Evolutionary conservation across 2,329 filamentous ascomycete species (phyloP), one percentile per base, ranked within the genome.

Genomic region (Ascochyta pisi): DNA sequence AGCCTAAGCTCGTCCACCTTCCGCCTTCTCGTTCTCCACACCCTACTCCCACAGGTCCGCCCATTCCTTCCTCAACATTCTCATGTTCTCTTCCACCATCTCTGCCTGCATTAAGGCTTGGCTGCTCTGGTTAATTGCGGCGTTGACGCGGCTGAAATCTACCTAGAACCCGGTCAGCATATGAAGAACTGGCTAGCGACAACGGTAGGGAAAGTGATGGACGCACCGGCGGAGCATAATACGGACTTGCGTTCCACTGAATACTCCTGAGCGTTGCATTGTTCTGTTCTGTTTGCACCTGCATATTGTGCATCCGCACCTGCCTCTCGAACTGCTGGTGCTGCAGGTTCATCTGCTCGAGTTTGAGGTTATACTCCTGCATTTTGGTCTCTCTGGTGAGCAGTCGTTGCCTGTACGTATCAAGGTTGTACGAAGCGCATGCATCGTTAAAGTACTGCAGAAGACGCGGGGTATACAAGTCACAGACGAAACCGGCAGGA

Each of bases 391-490:
- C 49, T 9, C 61, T 33, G 13, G 47, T 35, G n/a, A 44, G 29
- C n/a, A 63, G 38, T 33, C 57, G 59, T 15, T 55, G 55, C 23
- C 45, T 51, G 31, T 58, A 63, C 0, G n/a, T 22, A 4, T 26
- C 35, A 0, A 63, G 4, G 13, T 64, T 43, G 15, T 52, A 45
- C n/a, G 55, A 61, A 3, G 38, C 38, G 22, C 33, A 31, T 2
- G 53, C 57, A 4, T 64, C 62, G 7, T 45, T 47, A 12, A 61
- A 63, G 42, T 62, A 66, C 5, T 53, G 45, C 29, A 60, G 53
- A 3, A 64, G 54, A 2, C 62, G 54, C 0, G 63, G 57, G 2
- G 61, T 61, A 24, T 56, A 66, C 1, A 66, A 46, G 22, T 66
- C 61, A 29, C 63, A 66, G 13, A 44, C 38, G 47, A 63, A 66